Evolutionary conservation across 768 basidiomycete genomes (phyloP).

Genomic region (Boletales sp.): DNA sequence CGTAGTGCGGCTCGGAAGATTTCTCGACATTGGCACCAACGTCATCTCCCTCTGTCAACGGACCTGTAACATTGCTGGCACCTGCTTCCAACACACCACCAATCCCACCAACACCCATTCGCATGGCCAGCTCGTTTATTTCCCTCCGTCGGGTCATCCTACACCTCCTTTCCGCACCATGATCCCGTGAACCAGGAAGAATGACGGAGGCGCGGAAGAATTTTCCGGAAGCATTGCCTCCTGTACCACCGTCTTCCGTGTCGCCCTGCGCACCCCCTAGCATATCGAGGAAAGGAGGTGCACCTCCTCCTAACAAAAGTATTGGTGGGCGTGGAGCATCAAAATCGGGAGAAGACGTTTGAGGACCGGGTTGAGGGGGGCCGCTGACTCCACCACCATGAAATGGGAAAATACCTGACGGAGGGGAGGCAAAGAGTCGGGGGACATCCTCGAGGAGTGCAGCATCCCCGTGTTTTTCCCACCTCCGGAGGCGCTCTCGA

Average conservation of each 20-base stretch:
- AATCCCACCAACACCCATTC: conserved; percentile 76
- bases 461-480: conserved; percentile 61
- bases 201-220: conserved; percentile 71
- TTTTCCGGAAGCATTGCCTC: conserved; percentile 21
- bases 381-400: neutral
- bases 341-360: conserved; percentile 23
- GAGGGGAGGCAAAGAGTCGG: conserved; percentile 38
- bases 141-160: conserved; percentile 65
- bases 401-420: conserved; percentile 8
- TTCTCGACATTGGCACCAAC: conserved; percentile 5
- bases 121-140: conserved; percentile 77
- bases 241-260: conserved; percentile 14
- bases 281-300: conserved; percentile 26
- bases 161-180: conserved; percentile 48
- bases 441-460: conserved; percentile 64
- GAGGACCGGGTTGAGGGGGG: conserved; percentile 20
- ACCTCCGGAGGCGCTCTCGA: conserved; percentile 64
- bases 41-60: conserved; percentile 1
- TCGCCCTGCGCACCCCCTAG: conserved; percentile 14
- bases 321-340: conserved; percentile 24
- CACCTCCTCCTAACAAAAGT: conserved; percentile 21
- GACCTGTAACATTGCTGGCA: neutral
- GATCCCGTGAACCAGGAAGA: conserved; percentile 59
- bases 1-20: conserved; percentile 1
- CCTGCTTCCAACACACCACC: conserved; percentile 57